Evolutionary conservation across 2,329 filamentous ascomycete species (phyloP).

Genomic region (Colletotrichum sojae): DNA sequence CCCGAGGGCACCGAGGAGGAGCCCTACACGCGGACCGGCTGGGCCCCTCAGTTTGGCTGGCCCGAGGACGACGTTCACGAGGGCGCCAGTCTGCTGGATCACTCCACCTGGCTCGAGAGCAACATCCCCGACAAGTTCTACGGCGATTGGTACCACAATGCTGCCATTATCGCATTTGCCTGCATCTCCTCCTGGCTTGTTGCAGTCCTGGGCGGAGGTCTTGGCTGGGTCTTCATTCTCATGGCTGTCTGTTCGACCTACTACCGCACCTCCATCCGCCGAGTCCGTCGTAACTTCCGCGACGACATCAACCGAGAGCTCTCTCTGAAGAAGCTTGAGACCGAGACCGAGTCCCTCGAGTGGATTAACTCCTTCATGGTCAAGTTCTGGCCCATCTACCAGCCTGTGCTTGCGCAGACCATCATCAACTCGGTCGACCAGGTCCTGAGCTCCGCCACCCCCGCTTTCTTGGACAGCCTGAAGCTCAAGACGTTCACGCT

Average conservation of each 20-base stretch:
- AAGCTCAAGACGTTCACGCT: slow-evolving; percentile 94
- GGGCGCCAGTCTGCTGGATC: slow-evolving; percentile 82
- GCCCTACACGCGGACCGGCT: slow-evolving; percentile 75
- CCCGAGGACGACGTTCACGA: slow-evolving; percentile 69
- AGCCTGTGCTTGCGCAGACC: slow-evolving; percentile 91
- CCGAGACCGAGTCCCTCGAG: slow-evolving; percentile 91
- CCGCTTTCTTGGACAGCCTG: slow-evolving; percentile 92
- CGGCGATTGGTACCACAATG: slow-evolving; percentile 99
- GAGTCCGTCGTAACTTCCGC: slow-evolving; percentile 94
- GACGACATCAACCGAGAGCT: slow-evolving; percentile 94
- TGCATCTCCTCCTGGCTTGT: slow-evolving; percentile 92
- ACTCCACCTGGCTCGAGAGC: slow-evolving; percentile 88
- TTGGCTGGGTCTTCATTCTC: slow-evolving; percentile 93
- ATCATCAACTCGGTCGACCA: slow-evolving; percentile 96
- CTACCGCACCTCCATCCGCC: slow-evolving; percentile 94
- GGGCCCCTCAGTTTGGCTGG: slow-evolving; percentile 89
- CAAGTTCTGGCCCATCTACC: slow-evolving; percentile 99
- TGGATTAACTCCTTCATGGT: slow-evolving; percentile 99
- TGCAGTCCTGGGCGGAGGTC: slow-evolving; percentile 88
- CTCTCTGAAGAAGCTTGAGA: slow-evolving; percentile 88
- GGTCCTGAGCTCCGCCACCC: slow-evolving; percentile 92
- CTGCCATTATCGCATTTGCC: slow-evolving; percentile 92
- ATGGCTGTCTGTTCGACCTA: slow-evolving; percentile 96
- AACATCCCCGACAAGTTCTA: slow-evolving; percentile 91
- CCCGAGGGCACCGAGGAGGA: slow-evolving; percentile 68